These are phyloP conservation scores for Tuber calosporum DNA, from an alignment of 495 filamentous ascomycete species.

Conservation along the genomic window DNA sequence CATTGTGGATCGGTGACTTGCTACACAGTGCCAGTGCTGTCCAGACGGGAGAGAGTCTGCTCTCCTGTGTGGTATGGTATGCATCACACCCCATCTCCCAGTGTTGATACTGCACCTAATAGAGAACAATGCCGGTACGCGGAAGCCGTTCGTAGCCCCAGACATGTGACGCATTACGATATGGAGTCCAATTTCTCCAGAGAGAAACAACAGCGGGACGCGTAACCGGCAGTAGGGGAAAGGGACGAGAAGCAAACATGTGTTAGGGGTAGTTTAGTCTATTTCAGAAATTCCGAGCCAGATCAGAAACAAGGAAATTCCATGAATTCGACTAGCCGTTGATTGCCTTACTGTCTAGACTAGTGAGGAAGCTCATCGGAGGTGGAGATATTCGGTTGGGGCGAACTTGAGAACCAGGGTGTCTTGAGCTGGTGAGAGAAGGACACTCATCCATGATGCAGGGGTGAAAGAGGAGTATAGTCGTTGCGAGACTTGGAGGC, in stretches of 20 bases:
- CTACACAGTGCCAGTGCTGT: not conserved
- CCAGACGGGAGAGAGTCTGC: not conserved
- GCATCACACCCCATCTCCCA: not conserved
- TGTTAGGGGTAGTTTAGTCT: not conserved
- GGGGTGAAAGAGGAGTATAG: not conserved
- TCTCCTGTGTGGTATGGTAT: not conserved
- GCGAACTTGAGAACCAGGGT: not conserved
- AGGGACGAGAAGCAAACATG: not conserved
- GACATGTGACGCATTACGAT: not conserved
- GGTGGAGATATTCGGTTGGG: not conserved
- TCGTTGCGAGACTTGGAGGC: not conserved
- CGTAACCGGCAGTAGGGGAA: not conserved
- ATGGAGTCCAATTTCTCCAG: not conserved
- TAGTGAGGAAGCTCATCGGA: not conserved
- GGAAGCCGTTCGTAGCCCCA: not conserved
- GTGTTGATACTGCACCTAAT: not conserved
- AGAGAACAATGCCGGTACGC: not conserved
- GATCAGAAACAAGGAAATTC: not conserved
- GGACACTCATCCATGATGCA: not conserved
- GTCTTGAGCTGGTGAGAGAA: not conserved
- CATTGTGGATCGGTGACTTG: not conserved
- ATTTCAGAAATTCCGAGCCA: not conserved
- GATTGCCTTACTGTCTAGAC: not conserved
- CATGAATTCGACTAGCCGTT: not conserved
- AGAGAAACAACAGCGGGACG: not conserved